These are phyloP conservation scores for Desmodesmus armatus DNA, from an alignment of 139 green algal species.

Conservation along the genomic window DNA sequence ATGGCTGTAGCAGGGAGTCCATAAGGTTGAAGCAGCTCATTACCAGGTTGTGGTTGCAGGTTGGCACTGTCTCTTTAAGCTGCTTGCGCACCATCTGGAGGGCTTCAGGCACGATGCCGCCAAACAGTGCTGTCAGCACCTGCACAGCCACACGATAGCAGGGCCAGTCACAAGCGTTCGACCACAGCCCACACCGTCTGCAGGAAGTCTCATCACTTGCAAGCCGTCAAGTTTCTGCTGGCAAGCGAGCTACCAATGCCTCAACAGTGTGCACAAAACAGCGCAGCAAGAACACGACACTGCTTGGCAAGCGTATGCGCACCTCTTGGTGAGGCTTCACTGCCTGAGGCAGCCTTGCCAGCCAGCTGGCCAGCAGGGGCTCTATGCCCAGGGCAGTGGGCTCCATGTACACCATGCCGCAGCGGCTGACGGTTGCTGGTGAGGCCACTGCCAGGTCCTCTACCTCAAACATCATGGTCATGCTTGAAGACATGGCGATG, in stretches of 20 bases:
- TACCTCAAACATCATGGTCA: slow-evolving; percentile 94
- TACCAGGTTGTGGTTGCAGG: slow-evolving; percentile 77
- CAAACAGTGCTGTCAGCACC: slow-evolving; percentile 57
- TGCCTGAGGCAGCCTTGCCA: slow-evolving; percentile 61
- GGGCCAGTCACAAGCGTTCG: too few relatives aligned
- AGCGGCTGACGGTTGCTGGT: slow-evolving; percentile 75
- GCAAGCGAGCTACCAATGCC: background rate
- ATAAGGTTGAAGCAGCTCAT: slow-evolving; percentile 78
- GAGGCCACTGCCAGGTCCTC: slow-evolving; percentile 79
- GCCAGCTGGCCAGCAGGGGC: slow-evolving; percentile 77
- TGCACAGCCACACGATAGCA: background rate
- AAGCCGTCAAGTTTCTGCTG: too few relatives aligned
- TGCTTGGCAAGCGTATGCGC: too few relatives aligned
- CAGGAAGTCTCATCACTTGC: too few relatives aligned
- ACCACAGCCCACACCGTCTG: too few relatives aligned
- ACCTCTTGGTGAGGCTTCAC: slow-evolving; percentile 39
- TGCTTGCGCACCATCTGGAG: slow-evolving; percentile 73
- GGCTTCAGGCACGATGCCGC: slow-evolving; percentile 68
- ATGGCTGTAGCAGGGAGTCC: slow-evolving; percentile 80
- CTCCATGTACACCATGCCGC: slow-evolving; percentile 92
- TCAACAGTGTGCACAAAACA: background rate
- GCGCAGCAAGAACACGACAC: too few relatives aligned
- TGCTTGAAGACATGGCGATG: slow-evolving; percentile 80
- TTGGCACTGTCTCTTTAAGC: slow-evolving; percentile 82
- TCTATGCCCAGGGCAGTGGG: slow-evolving; percentile 73